Percentiles rank a stretch among this genome's conserved stretches.
Evolutionary conservation across 257 asterid genomes (phyloP).

Genomic region (Plectranthus barbatus): DNA sequence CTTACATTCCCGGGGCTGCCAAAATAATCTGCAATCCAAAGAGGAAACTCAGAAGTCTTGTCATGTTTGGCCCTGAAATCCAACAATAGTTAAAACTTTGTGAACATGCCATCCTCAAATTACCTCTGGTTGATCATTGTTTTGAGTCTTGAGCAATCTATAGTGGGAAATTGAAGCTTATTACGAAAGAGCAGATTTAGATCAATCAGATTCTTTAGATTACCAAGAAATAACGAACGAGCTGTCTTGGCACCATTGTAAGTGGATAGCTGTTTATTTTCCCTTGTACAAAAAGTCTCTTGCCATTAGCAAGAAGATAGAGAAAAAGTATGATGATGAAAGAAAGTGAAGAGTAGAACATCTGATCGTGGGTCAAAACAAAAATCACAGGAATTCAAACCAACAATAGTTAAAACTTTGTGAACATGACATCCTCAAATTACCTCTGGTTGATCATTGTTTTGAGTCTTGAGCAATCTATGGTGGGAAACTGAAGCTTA

Average conservation of each 20-base stretch:
- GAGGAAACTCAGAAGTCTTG: not conserved
- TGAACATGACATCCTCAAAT: not conserved
- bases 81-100: not conserved
- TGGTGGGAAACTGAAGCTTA: conserved; percentile 50
- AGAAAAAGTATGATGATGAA: not conserved
- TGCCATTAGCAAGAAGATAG: conserved; percentile 11
- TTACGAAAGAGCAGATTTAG: conserved; percentile 55
- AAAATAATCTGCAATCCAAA: conserved; percentile 40
- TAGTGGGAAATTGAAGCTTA: conserved; percentile 50
- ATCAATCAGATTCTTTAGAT: conserved; percentile 42
- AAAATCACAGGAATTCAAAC: not conserved
- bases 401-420: not conserved
- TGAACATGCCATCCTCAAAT: not conserved
- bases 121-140: conserved; percentile 58
- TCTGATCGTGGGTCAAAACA: not conserved
- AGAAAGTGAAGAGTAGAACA: not conserved
- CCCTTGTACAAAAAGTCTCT: conserved; percentile 30
- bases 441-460: conserved; percentile 58
- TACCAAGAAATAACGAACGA: conserved; percentile 40
- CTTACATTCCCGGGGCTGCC: conserved; percentile 66
- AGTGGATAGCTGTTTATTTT: conserved; percentile 42
- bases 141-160: conserved; percentile 45
- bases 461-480: conserved; percentile 45
- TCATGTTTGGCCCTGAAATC: not conserved
- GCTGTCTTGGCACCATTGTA: conserved; percentile 50